Evolutionary conservation across 805 yeast genomes (phyloP).

Genomic region (Myxozyma melibiosi): DNA sequence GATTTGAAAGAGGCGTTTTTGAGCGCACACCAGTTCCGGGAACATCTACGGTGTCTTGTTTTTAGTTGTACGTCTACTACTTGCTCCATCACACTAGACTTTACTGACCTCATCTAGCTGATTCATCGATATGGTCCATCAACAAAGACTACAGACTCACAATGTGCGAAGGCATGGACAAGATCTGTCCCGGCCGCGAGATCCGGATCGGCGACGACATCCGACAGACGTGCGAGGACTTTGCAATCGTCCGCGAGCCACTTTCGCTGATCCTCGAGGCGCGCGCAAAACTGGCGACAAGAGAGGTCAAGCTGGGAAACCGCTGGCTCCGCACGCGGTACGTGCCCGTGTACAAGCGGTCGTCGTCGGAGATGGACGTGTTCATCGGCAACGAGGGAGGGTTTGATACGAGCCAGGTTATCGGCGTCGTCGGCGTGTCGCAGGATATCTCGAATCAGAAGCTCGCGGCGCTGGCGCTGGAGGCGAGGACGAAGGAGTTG

Average conservation of each 20-base stretch:
- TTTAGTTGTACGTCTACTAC: conserved; percentile 1
- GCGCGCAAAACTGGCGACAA: not conserved
- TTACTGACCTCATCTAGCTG: conserved; percentile 6
- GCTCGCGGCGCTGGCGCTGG: conserved; percentile 15
- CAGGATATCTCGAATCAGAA: conserved; percentile 16
- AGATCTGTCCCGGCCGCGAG: not conserved
- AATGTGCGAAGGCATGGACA: conserved; percentile 15
- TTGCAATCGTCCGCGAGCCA: conserved; percentile 3
- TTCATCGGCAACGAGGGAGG: not conserved
- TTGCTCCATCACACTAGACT: not conserved
- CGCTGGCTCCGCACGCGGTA: conserved; percentile 22
- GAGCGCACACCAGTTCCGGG: conserved; percentile 10
- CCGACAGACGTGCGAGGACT: not conserved
- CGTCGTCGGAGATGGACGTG: not conserved
- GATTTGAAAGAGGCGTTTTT: conserved; percentile 7
- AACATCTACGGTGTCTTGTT: conserved; percentile 15
- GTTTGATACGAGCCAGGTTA: conserved; percentile 12
- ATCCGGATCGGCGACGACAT: conserved; percentile 9
- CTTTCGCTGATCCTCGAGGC: conserved; percentile 7
- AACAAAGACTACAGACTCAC: conserved; percentile 11
- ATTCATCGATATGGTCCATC: conserved; percentile 18
- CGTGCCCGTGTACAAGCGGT: conserved; percentile 11
- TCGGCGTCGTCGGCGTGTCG: conserved; percentile 17
- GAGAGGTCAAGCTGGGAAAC: conserved; percentile 8
- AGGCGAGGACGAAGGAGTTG: conserved; percentile 12